Base-by-base conservation (phyloP, 164 flowering plant species). In the Chimonanthus praecox region DNA sequence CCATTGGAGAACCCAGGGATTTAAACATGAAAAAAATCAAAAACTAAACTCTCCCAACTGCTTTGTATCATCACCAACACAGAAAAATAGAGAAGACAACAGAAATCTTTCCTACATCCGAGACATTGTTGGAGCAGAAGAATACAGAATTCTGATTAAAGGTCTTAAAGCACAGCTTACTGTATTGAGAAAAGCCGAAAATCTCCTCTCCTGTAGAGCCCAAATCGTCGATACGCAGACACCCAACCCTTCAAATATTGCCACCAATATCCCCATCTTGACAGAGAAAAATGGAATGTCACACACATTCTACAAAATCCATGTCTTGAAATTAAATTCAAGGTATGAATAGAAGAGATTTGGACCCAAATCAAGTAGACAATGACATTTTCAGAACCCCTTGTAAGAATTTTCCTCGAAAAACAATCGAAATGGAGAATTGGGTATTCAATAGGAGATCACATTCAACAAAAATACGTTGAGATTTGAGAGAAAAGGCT, bases 161-260 rank as follows among this genome's bases (percentile, higher is more conserved):
- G 68, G 11, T 7, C 68, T 33, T 48, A 65, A 4, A 65, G 68
- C 68, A 65, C 18, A 43, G 16, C 9, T 65, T 11, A 45, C 49
- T 33, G 6, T 13, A 15, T 65, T 15, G 15, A 43, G 45, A 13
- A 65, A 11, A 4, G 16, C 43, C 10, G 48, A 65, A 15, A 65
- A 65, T 65, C 68, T 65, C 13, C 68, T 65, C 49, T 44, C 68
- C 16, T 65, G 68, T 48, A 65, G 20, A 65, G 48, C 68, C 68
- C 68, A 65, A 65, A 65, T 11, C 43, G 68, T 65, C 6, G 68
- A 65, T 2, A n/a, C 47, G 21, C 68, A 65, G 9, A 44, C 18
- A 43, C 2, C 68, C 68, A 45, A 15, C 7, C 68, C 68, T 65
- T 65, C 68, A 13, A 65, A 10, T 2, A 65, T 45, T 9, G 68